Base-by-base conservation (phyloP, 2,329 filamentous ascomycete genomes). In the Fusarium caatingaense region DNA sequence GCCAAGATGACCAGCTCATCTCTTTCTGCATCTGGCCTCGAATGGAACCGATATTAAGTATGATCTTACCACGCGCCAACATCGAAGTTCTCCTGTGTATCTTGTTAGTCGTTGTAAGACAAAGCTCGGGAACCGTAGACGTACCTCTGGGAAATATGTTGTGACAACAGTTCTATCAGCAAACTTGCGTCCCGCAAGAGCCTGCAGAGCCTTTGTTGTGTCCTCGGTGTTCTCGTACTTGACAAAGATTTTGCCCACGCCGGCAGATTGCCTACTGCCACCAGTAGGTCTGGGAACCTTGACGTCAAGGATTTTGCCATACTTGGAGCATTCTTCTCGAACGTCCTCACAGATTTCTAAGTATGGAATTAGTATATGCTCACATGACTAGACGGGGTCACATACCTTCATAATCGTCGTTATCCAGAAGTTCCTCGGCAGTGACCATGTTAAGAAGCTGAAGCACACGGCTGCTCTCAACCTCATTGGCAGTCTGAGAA, bases 401-500 rank as follows among this genome's bases (percentile, higher is more conserved):
- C 84, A 77, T 86, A 94, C 95, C 95, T 82, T 98, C 93, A 76
- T 98, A 98, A 76, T 99, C 96, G 37, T 98, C 94, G 54, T 90
- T 91, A 77, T 98, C 94, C 81, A 98, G 89, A 25, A 99, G 84
- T 81, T 99, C 96, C 75, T 99, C 96, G 0, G 94, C 87, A 0
- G 96, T 99, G 37, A 99, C 95, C 96, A 99, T 99, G 84, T 99
- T 99, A 77, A 99, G 88, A 66, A 99, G 84, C 81, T 97, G 95
- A 65, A 99, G 80, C 18, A 99, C 95, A 59, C 93, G 89, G 71
- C 92, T 92, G 64, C 91, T 89, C 73, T 97, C 94, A 34, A 92
- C 85, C 64, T 94, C 92, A 59, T 87, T 87, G 40, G 92, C 92
- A 5, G 91, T 93, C 21, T 96, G 97, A 61, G 95, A 94, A 40